Percentiles rank a stretch among this genome's conserved stretches.
Conservation (phyloP, 192 early-diverging fungal species). For the Phlyctochytrium arcticum region DNA sequence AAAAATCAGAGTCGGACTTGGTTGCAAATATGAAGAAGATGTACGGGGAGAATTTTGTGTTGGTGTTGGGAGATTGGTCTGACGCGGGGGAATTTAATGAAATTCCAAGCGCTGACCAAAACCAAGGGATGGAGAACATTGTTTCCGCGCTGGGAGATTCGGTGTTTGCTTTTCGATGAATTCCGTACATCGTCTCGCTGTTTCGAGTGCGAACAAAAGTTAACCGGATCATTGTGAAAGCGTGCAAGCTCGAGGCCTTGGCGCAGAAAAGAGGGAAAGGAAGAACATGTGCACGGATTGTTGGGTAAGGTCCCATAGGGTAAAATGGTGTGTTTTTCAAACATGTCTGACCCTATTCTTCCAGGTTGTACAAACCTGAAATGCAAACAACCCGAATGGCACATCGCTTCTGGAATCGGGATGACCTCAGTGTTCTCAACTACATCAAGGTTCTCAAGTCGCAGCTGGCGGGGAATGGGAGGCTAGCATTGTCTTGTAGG, state of each 20-base stretch:
- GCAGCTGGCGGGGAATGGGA: too few species aligned
- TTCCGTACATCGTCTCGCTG: conserved; percentile 15
- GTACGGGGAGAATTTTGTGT: conserved; percentile 15
- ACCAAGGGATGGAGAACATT: conserved; percentile 9
- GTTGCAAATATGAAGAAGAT: conserved; percentile 3
- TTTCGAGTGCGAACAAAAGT: neutral
- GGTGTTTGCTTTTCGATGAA: conserved; percentile 15
- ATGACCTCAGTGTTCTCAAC: too few species aligned
- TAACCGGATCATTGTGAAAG: neutral
- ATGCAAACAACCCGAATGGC: too few species aligned
- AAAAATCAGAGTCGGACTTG: neutral
- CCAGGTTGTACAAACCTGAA: too few species aligned
- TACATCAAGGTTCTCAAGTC: too few species aligned
- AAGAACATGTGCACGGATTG: neutral
- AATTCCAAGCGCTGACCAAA: conserved; percentile 9
- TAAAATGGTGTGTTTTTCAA: too few species aligned
- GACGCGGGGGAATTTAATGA: conserved; percentile 7
- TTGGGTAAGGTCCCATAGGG: too few species aligned
- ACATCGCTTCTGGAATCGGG: too few species aligned
- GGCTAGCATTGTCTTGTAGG: too few species aligned
- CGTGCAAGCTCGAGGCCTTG: neutral
- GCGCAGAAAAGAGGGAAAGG: neutral
- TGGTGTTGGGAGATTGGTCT: conserved; percentile 20
- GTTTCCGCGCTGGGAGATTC: conserved; percentile 4
- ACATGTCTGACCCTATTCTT: too few species aligned